Percentiles rank a stretch among this genome's conserved stretches.
phyloP scores from a whole-genome alignment of 805 yeast species.

The Schizosaccharomyces lindneri region DNA sequence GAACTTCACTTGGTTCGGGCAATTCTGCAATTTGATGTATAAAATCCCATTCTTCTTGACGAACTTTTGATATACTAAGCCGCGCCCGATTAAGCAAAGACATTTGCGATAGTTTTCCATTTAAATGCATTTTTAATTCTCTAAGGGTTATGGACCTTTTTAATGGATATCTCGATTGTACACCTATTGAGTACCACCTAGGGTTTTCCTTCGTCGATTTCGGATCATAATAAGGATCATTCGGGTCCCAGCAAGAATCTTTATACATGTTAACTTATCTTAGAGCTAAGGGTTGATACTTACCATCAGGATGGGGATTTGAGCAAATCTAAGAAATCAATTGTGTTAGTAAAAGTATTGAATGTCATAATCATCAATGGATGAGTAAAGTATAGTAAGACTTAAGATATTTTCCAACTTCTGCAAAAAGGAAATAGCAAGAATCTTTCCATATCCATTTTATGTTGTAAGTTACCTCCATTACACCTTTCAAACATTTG shows the following conservation, averaged over 20 bases:
- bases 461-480: too few species aligned
- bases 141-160: constrained; percentile 16
- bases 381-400: too few species aligned
- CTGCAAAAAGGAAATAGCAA: too few species aligned
- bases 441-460: too few species aligned
- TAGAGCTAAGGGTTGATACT: not conserved
- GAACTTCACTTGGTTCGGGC: not conserved
- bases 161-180: constrained; percentile 20
- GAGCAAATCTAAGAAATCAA: not conserved
- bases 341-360: not conserved
- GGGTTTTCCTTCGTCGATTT: constrained; percentile 21
- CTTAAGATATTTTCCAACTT: too few species aligned
- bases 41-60: not conserved
- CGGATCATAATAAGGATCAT: constrained; percentile 24
- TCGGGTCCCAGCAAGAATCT: constrained; percentile 17
- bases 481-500: too few species aligned
- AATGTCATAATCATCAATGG: not conserved
- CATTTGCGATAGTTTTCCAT: not conserved
- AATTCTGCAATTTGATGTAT: not conserved
- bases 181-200: constrained; percentile 34
- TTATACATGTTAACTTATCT: not conserved
- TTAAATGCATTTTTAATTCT: not conserved
- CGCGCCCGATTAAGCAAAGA: not conserved
- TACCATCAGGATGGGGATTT: not conserved
- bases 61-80: not conserved